Evolutionary conservation across 202 grass and related monocot genomes (phyloP).

Genomic region (Panicum virgatum): DNA sequence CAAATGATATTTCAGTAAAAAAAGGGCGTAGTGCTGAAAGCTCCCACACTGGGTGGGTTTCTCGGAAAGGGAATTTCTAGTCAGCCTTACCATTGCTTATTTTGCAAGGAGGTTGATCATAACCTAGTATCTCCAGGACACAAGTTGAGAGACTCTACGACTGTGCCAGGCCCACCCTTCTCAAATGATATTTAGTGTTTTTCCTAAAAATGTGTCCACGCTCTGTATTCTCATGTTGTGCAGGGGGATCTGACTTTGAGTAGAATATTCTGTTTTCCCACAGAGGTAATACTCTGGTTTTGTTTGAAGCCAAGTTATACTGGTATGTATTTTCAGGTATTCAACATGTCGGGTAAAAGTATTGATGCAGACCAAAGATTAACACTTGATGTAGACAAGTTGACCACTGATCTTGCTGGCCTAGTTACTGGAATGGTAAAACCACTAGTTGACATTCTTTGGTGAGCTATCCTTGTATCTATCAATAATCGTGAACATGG

Average conservation of each 20-base stretch:
- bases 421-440: conserved; percentile 99
- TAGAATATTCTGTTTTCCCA: no score
- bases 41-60: no score
- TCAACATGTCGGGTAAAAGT: conserved; percentile 78
- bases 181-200: conserved; percentile 15
- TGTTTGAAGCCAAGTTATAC: neutral
- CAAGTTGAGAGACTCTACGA: neutral
- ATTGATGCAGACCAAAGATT: conserved; percentile 97
- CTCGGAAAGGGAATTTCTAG: no score
- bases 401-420: conserved; percentile 89
- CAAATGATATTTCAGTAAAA: no score
- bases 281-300: no score
- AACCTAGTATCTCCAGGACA: neutral
- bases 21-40: no score
- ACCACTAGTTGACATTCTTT: conserved; percentile 94
- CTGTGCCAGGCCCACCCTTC: neutral
- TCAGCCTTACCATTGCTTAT: neutral
- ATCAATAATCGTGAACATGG: conserved; percentile 12
- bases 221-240: neutral
- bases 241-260: no score
- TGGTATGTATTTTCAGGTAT: conserved; percentile 70
- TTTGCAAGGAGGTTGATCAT: neutral
- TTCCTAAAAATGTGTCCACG: neutral
- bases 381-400: conserved; percentile 94
- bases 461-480: conserved; percentile 56